Percentiles rank a stretch among this genome's conserved stretches.
Conservation (phyloP, 768 basidiomycete species). For the Cytidiella melzeri region DNA sequence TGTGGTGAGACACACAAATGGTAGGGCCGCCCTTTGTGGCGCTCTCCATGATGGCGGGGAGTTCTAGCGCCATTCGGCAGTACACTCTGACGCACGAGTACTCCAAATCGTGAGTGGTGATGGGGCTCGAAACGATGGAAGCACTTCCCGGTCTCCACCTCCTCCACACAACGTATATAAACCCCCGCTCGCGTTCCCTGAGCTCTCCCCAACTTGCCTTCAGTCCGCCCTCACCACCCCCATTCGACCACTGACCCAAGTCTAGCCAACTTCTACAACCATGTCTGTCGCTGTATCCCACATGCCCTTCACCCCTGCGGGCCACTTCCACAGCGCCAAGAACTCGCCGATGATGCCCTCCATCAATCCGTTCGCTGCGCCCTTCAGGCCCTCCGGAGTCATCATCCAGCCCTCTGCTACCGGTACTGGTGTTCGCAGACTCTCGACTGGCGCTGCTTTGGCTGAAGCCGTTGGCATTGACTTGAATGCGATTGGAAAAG, state of each 20-base stretch:
- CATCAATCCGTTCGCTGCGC: not conserved
- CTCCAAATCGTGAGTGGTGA: too few species aligned
- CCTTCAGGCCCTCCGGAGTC: not conserved
- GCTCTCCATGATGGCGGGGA: too few species aligned
- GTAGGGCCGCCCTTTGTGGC: too few species aligned
- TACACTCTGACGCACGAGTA: too few species aligned
- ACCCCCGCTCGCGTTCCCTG: too few species aligned
- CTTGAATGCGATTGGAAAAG: slow-evolving; percentile 19
- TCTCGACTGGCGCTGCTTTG: slow-evolving; percentile 8
- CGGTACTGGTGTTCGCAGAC: not conserved
- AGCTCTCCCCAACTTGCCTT: not conserved
- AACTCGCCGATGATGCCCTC: not conserved
- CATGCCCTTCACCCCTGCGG: not conserved
- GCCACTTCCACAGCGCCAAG: not conserved
- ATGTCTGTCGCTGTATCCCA: not conserved
- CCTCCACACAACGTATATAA: too few species aligned
- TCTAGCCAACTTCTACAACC: not conserved
- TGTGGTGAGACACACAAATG: too few species aligned
- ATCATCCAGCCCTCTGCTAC: not conserved
- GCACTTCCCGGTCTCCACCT: too few species aligned
- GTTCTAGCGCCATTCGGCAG: too few species aligned
- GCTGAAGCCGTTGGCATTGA: slow-evolving; percentile 21
- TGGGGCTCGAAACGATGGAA: too few species aligned
- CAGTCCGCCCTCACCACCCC: not conserved
- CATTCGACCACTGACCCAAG: not conserved